These are phyloP conservation scores for Apiotrichum domesticum DNA, from an alignment of 1,284 basidiomycete species.

Conservation along the genomic window DNA sequence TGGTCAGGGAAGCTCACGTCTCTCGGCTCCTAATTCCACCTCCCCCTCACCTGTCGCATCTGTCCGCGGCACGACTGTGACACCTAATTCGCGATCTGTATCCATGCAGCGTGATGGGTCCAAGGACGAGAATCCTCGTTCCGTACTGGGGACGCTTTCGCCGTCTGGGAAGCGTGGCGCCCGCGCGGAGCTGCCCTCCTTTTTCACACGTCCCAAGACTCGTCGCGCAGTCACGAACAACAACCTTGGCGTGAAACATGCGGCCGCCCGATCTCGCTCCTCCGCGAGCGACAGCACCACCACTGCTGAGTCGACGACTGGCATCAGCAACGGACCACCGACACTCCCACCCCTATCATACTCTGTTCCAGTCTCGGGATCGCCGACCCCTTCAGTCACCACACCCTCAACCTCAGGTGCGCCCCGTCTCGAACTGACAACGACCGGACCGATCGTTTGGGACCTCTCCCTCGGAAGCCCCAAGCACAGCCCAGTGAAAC, in stretches of 20 bases:
- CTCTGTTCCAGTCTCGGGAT: background rate
- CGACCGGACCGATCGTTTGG: conserved; percentile 25
- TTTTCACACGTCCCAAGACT: conserved; percentile 11
- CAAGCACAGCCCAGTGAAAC: too few species aligned
- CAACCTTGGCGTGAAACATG: background rate
- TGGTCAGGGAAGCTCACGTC: background rate
- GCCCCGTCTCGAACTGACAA: conserved; percentile 24
- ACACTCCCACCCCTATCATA: background rate
- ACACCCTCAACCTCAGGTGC: background rate
- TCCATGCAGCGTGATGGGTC: conserved; percentile 1
- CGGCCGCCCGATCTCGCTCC: background rate
- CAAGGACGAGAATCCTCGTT: background rate
- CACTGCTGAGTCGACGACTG: background rate
- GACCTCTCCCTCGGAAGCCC: conserved; percentile 8
- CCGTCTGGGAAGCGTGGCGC: conserved; percentile 8
- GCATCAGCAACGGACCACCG: too few species aligned
- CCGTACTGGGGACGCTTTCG: conserved; percentile 3
- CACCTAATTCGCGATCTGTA: background rate
- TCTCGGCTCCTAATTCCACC: background rate
- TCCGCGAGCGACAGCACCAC: conserved; percentile 1
- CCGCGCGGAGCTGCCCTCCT: conserved; percentile 2
- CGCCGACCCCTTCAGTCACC: background rate
- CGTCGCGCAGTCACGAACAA: conserved; percentile 1
- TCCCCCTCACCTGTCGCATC: conserved; percentile 7
- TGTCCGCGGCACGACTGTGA: conserved; percentile 4